A percentile compares a stretch with the other conserved stretches of the same genome.
Evolutionary conservation across 1,284 basidiomycete genomes (phyloP).

Genomic region (Coriolopsis trogii): DNA sequence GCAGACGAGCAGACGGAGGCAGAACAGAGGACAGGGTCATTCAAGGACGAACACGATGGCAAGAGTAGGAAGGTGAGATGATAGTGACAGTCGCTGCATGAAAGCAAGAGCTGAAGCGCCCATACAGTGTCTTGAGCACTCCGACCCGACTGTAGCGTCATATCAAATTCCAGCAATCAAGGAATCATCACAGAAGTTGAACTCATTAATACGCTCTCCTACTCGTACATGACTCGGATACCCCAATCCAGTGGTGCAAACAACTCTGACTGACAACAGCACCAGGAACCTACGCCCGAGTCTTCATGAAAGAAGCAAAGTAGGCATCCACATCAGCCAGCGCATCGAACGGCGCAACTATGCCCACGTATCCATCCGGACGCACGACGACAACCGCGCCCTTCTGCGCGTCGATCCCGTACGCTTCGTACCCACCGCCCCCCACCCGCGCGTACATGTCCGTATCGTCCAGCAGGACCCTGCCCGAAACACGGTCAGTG

Average conservation of each 20-base stretch:
- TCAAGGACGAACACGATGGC: neutral
- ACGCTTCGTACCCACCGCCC: conserved; percentile 47
- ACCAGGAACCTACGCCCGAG: too few species aligned
- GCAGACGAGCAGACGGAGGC: conserved; percentile 32
- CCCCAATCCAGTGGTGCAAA: too few species aligned
- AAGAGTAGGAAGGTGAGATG: neutral
- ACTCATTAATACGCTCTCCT: too few species aligned
- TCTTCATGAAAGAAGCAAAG: conserved; percentile 47
- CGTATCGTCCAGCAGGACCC: conserved; percentile 40
- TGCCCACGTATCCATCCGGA: conserved; percentile 76
- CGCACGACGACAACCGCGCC: conserved; percentile 71
- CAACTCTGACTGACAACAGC: too few species aligned
- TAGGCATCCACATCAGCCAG: conserved; percentile 49
- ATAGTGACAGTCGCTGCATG: neutral
- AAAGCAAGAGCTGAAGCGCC: neutral
- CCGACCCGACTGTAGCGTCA: too few species aligned
- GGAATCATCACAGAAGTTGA: too few species aligned
- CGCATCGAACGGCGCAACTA: conserved; percentile 52
- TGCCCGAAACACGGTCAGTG: conserved; percentile 7
- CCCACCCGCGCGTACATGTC: conserved; percentile 38
- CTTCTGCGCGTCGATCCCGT: conserved; percentile 50
- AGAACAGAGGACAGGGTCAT: conserved; percentile 17
- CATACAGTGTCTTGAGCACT: too few species aligned
- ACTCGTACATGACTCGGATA: too few species aligned
- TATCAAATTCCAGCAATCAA: too few species aligned